phyloP scores from a whole-genome alignment of 1,284 basidiomycete genomes.

The Melampsora allii-populina region DNA sequence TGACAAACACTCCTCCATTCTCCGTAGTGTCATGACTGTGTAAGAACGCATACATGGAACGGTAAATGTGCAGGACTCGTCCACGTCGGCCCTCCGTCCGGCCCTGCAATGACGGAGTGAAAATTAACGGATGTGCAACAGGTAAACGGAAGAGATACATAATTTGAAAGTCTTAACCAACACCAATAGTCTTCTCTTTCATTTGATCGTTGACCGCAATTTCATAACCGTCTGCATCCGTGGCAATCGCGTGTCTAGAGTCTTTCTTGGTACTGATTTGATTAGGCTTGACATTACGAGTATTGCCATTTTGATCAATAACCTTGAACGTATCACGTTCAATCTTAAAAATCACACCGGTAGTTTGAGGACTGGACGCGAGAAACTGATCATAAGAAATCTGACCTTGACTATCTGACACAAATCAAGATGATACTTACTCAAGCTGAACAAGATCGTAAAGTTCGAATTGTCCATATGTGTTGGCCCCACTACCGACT shows the following conservation, averaged over 20 bases:
- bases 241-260: constrained; percentile 77
- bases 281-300: constrained; percentile 83
- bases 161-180: constrained; percentile 53
- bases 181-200: constrained; percentile 87
- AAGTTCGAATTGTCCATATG: constrained; percentile 87
- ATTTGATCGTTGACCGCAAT: constrained; percentile 79
- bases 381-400: constrained; percentile 12
- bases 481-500: constrained; percentile 81
- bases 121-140: not conserved
- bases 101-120: constrained; percentile 35
- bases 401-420: constrained; percentile 22
- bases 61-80: constrained; percentile 88
- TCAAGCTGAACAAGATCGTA: constrained; percentile 97
- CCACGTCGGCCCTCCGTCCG: constrained; percentile 72
- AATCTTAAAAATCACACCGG: constrained; percentile 96
- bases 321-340: constrained; percentile 93
- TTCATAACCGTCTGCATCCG: constrained; percentile 78
- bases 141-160: constrained; percentile 1
- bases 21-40: constrained; percentile 86
- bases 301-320: constrained; percentile 87
- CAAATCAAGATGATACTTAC: constrained; percentile 58
- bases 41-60: constrained; percentile 89
- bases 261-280: constrained; percentile 86
- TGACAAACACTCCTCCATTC: constrained; percentile 92
- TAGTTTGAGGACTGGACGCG: constrained; percentile 70